A percentile compares a stretch with the other conserved stretches of the same genome.
phyloP scores from a whole-genome alignment of 164 flowering plant species.

The Annona cherimola region DNA sequence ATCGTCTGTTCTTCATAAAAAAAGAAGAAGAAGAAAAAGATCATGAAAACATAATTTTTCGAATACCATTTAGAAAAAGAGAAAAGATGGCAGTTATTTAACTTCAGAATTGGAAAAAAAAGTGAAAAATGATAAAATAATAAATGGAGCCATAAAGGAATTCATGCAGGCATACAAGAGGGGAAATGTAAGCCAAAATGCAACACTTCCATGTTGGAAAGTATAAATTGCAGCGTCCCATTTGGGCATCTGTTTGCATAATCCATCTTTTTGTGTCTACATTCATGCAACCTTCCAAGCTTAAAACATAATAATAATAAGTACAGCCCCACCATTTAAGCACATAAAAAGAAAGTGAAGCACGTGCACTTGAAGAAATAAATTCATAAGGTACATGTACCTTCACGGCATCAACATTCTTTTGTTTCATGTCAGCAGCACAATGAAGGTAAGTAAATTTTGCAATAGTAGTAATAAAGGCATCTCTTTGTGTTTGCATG shows the following conservation, averaged over 20 bases:
- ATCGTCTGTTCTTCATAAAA: slow-evolving; percentile 54
- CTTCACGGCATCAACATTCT: slow-evolving; percentile 98
- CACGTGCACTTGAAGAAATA: background rate
- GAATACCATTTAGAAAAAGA: background rate
- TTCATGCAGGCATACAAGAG: too few relatives aligned
- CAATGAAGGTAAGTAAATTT: slow-evolving; percentile 93
- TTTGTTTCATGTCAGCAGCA: slow-evolving; percentile 99
- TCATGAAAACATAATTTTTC: background rate
- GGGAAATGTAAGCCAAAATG: background rate
- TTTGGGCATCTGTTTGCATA: background rate
- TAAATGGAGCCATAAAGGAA: too few relatives aligned
- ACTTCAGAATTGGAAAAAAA: background rate
- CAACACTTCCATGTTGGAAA: background rate
- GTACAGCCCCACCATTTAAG: too few relatives aligned
- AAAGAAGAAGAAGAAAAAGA: background rate
- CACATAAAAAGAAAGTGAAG: background rate
- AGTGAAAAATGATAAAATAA: too few relatives aligned
- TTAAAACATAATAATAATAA: too few relatives aligned
- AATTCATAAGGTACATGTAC: slow-evolving; percentile 25
- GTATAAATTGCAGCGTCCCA: background rate
- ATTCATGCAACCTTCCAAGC: background rate
- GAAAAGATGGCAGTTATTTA: too few relatives aligned
- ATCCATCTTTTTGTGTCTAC: background rate
- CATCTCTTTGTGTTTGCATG: slow-evolving; percentile 99
- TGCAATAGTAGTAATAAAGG: slow-evolving; percentile 93